These are phyloP conservation scores for Xylaria castorea DNA, from an alignment of 495 filamentous ascomycete species.

Conservation along the genomic window DNA sequence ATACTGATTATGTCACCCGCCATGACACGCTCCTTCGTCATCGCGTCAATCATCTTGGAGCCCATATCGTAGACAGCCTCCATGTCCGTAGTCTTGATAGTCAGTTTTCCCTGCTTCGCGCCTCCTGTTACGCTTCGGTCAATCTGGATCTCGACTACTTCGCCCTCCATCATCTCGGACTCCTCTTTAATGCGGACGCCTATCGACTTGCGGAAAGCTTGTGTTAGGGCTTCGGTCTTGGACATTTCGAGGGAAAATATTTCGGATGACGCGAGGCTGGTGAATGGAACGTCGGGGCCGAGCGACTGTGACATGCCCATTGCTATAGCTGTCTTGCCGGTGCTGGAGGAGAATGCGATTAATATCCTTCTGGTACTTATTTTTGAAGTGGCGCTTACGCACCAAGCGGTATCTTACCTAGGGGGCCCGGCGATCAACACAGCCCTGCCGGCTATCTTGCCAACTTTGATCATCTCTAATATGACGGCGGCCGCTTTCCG, in stretches of 20 bases:
- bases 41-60: constrained; percentile 98
- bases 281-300: constrained; percentile 93
- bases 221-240: constrained; percentile 96
- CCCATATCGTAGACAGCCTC: constrained; percentile 99
- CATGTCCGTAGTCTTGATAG: constrained; percentile 99
- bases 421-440: constrained; percentile 96
- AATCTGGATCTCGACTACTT: constrained; percentile 99
- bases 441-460: constrained; percentile 95
- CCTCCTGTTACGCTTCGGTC: constrained; percentile 95
- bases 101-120: constrained; percentile 98
- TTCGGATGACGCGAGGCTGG: constrained; percentile 91
- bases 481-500: constrained; percentile 95
- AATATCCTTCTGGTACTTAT: background rate
- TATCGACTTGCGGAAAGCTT: constrained; percentile 97
- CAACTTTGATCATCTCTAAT: constrained; percentile 96
- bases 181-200: constrained; percentile 97
- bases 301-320: constrained; percentile 99
- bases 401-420: constrained; percentile 51
- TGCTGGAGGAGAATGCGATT: constrained; percentile 58
- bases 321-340: constrained; percentile 97
- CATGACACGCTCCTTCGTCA: constrained; percentile 98
- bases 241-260: constrained; percentile 99
- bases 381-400: background rate
- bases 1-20: constrained; percentile 98
- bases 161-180: constrained; percentile 98